Evolutionary conservation across 495 filamentous ascomycete species (phyloP).

Genomic region (Aspergillus biplanus): DNA sequence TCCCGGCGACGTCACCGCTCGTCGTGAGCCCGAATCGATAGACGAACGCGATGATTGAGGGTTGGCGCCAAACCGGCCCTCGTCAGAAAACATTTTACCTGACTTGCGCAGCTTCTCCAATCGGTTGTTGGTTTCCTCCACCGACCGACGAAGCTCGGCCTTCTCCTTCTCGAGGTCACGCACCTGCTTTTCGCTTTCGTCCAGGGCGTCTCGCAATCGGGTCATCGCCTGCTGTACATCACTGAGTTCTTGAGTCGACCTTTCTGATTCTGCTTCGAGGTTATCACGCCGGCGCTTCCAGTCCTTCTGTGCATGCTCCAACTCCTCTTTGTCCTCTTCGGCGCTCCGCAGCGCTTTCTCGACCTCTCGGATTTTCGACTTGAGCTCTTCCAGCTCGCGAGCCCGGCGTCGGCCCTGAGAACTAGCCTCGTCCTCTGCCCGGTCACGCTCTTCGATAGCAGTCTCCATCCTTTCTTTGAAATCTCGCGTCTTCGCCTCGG

Average conservation of each 20-base stretch:
- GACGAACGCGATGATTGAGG: slow-evolving; percentile 64
- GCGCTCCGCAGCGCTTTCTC: slow-evolving; percentile 75
- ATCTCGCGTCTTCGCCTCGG: slow-evolving; percentile 79
- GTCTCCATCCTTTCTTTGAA: slow-evolving; percentile 89
- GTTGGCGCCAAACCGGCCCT: slow-evolving; percentile 44
- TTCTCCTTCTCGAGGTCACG: slow-evolving; percentile 81
- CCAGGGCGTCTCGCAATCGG: slow-evolving; percentile 76
- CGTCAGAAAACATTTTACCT: slow-evolving; percentile 56
- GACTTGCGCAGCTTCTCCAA: slow-evolving; percentile 83
- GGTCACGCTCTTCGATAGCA: slow-evolving; percentile 87
- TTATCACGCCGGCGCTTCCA: slow-evolving; percentile 75
- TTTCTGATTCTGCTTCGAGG: slow-evolving; percentile 68
- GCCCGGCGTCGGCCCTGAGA: slow-evolving; percentile 73
- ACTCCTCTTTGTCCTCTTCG: slow-evolving; percentile 68
- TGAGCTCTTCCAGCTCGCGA: slow-evolving; percentile 86
- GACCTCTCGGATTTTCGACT: slow-evolving; percentile 73
- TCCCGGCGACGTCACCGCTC: slow-evolving; percentile 43
- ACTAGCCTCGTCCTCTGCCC: slow-evolving; percentile 87
- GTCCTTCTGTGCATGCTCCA: slow-evolving; percentile 70
- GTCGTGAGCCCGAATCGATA: slow-evolving; percentile 62
- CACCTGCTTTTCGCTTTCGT: slow-evolving; percentile 84
- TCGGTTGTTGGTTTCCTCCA: slow-evolving; percentile 75
- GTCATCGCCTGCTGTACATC: slow-evolving; percentile 79
- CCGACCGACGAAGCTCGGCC: slow-evolving; percentile 67
- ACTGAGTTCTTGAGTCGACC: slow-evolving; percentile 67